A percentile compares a stretch with the other conserved stretches of the same genome.
phyloP scores from a whole-genome alignment of 2,329 filamentous ascomycete species.

The Geosmithia morbida region DNA sequence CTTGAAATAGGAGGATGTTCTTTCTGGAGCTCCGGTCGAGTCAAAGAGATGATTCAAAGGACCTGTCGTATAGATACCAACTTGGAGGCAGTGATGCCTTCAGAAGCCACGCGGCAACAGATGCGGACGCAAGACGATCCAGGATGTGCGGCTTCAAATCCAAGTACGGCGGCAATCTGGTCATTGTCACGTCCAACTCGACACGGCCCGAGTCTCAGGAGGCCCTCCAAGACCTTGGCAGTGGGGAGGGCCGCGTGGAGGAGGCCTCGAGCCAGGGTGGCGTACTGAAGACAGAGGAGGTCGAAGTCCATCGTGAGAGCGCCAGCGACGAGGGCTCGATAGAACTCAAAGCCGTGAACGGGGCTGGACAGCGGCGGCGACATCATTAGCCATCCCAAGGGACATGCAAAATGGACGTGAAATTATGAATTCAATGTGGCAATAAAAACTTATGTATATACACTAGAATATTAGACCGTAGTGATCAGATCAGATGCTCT shows the following conservation, averaged over 20 bases:
- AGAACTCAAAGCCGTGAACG: not conserved
- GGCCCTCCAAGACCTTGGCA: slow-evolving; percentile 10
- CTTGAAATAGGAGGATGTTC: slow-evolving; percentile 13
- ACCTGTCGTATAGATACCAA: slow-evolving; percentile 7
- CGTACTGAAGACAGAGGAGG: slow-evolving; percentile 15
- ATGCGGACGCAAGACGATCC: slow-evolving; percentile 4
- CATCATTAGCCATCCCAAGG: too few species aligned
- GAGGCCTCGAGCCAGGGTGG: slow-evolving; percentile 6
- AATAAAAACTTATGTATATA: too few species aligned
- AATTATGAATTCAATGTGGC: too few species aligned
- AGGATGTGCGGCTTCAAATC: slow-evolving; percentile 7
- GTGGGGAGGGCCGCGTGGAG: not conserved
- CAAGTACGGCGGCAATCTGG: slow-evolving; percentile 14
- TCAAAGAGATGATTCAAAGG: slow-evolving; percentile 11
- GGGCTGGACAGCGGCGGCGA: not conserved
- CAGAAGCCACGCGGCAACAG: not conserved
- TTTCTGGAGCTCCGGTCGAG: slow-evolving; percentile 17
- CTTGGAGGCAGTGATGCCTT: not conserved
- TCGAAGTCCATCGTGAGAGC: slow-evolving; percentile 11
- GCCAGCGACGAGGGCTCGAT: not conserved
- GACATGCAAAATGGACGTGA: too few species aligned
- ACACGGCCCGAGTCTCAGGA: slow-evolving; percentile 18
- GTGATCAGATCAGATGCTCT: too few species aligned
- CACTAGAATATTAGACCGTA: too few species aligned
- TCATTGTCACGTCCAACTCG: slow-evolving; percentile 15